phyloP scores from a whole-genome alignment of 1,139 yeast species.

The Taphrina communis region DNA sequence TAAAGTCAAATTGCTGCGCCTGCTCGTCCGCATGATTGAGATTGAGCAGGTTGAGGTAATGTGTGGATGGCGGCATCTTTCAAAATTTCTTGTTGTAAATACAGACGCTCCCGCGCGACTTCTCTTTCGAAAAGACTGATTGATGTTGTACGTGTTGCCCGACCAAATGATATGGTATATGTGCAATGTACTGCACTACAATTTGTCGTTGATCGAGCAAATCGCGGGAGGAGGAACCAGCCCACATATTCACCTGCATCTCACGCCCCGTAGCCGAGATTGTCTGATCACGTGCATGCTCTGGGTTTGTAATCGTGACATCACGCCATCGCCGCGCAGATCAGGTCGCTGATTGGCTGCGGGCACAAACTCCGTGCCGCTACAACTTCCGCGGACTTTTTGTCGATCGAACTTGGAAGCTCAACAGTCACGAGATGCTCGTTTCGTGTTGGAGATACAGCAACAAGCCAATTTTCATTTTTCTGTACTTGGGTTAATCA shows the following conservation, averaged over 20 bases:
- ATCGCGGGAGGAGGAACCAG: neutral
- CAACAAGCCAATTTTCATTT: neutral
- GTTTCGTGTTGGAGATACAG: neutral
- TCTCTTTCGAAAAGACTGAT: too few species aligned
- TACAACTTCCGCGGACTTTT: too few species aligned
- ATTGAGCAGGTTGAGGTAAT: slow-evolving; percentile 40
- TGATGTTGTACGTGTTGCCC: too few species aligned
- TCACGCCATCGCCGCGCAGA: slow-evolving; percentile 2
- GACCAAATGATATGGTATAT: too few species aligned
- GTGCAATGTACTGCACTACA: too few species aligned
- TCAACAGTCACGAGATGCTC: neutral
- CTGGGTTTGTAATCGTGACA: slow-evolving; percentile 18
- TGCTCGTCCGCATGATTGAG: slow-evolving; percentile 36
- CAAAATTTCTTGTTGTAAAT: too few species aligned
- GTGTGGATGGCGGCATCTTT: slow-evolving; percentile 38
- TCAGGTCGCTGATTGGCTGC: neutral
- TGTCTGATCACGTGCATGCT: neutral
- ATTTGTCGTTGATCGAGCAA: neutral
- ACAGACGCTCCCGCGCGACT: too few species aligned
- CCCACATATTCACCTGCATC: neutral
- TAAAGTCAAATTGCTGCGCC: slow-evolving; percentile 9
- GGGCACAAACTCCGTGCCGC: neutral
- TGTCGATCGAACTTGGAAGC: too few species aligned
- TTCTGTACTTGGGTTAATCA: neutral
- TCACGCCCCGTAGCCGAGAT: slow-evolving; percentile 5